Evolutionary conservation across 306 rosid genomes (phyloP), one percentile per base, ranked within the genome.

Genomic region (Vicia sativa): DNA sequence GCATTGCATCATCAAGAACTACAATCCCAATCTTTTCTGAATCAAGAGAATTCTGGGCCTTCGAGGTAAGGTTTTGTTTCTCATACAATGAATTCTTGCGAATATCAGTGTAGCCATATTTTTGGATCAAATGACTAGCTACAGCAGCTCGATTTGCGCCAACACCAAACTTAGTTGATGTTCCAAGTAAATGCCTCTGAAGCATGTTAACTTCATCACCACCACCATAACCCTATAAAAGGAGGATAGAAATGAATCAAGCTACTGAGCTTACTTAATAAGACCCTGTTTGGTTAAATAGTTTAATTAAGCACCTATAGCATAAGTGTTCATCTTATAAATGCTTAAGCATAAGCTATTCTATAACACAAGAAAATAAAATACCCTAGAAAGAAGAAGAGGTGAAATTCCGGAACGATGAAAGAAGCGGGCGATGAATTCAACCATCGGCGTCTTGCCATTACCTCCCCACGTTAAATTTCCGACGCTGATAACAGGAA

Each of bases 381-480:
- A 8, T 54, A 55, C 61, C 61, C 61, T 55, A 55, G 61, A 55
- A 13, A 55, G 61, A 55, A 55, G 0, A 55, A 55, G 61, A 26
- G 61, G 61, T 55, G 61, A 79, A 67, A 90, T 76, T 74, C 91
- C 84, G 28, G 65, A 77, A 67, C 72, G 76, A 13, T 85, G 83
- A n/a, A n/a, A n/a, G n/a, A n/a, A n/a, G n/a, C n/a, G n/a, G n/a
- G n/a, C n/a, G n/a, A n/a, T n/a, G n/a, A 86, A 92, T 73, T 90
- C 96, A 21, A 86, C 61, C 61, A 55, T 55, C 3, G 61, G 61
- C 0, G 61, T 55, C 10, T 55, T 55, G 2, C 61, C 61, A 55
- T 87, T 92, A 65, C 96, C 98, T 52, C 96, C 97, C 98, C 98
- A 93, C 1, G 90, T 90, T 85, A 90, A 83, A 85, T 90, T 93